Evolutionary conservation across 176 grass and related monocot species (phyloP), one percentile per base, ranked within the genome.

Genomic region (Bonia amplexicaulis): DNA sequence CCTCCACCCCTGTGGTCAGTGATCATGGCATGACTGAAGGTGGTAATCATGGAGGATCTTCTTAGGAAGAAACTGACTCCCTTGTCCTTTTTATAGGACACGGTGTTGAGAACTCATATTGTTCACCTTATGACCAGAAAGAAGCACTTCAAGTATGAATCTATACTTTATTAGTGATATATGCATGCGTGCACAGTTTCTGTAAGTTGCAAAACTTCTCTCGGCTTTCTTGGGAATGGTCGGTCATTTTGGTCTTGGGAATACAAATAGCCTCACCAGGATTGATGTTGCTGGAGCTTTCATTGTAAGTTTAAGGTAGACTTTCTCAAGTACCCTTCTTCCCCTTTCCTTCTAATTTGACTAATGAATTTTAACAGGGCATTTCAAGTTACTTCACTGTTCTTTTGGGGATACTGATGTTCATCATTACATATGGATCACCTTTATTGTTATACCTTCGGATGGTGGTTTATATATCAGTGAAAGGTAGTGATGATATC

Each of bases 1-100:
- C 3, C 33, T 35, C 3, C 33, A 35, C 33, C 33, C 33, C 95
- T 82, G 86, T 98, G 66, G 86, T 95, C 77, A 98, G 96, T 69
- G 96, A 95, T 77, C 96, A 95, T 89, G 96, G 96, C 82, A 98
- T 98, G 96, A 98, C 93, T 84, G 80, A 90, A 71, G 86, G 86
- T 70, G 96, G 96, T 85, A 98, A 94, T 84, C 96, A 98, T 86
- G 96, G 96, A 73, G 96, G 93, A 69, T 98, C 96, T 76, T 98
- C 93, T 29, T 98, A 90, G 33, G 90, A 98, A 91, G 93, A 95
- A 84, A 94, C 88, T 52, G 96, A 98, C 79, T 94, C 93, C 55
- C 84, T 98, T 71, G 88, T 86, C 83, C 89, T 98, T 87, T 95
- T 95, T 87, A 80, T 98, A 48, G 92, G 95, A 69, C 75, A 82